A percentile compares a stretch with the other conserved stretches of the same genome.
Evolutionary conservation across 2,329 filamentous ascomycete genomes (phyloP).

Genomic region (Sclerotinia nivalis): DNA sequence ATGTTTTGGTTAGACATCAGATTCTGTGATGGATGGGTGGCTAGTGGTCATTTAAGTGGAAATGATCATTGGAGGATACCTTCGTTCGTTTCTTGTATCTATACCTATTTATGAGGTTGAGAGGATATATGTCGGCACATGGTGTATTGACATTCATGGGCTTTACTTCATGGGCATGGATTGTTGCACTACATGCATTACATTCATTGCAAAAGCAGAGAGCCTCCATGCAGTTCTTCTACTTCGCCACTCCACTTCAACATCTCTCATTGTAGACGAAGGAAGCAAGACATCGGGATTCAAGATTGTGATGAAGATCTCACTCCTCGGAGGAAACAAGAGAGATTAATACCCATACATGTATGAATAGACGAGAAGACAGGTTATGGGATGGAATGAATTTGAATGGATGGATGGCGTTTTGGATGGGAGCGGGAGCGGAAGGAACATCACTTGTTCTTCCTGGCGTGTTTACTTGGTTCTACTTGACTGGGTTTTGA

Average conservation of each 20-base stretch:
- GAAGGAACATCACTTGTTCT: background rate
- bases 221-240: no score
- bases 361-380: slow-evolving; percentile 10
- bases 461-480: background rate
- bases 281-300: background rate
- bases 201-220: background rate
- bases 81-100: background rate
- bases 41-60: background rate
- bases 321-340: background rate
- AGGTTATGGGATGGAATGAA: background rate
- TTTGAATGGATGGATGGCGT: background rate
- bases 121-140: background rate
- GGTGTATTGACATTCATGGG: background rate
- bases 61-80: background rate
- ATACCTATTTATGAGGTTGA: background rate
- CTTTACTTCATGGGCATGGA: background rate
- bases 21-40: slow-evolving; percentile 41
- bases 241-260: no score
- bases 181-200: background rate
- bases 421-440: background rate
- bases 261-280: no score
- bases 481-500: background rate
- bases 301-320: no score
- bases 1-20: slow-evolving; percentile 53
- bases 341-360: background rate